These are phyloP conservation scores for Aechmea fasciata DNA, from an alignment of 176 grass and related monocot species.

Conservation along the genomic window DNA sequence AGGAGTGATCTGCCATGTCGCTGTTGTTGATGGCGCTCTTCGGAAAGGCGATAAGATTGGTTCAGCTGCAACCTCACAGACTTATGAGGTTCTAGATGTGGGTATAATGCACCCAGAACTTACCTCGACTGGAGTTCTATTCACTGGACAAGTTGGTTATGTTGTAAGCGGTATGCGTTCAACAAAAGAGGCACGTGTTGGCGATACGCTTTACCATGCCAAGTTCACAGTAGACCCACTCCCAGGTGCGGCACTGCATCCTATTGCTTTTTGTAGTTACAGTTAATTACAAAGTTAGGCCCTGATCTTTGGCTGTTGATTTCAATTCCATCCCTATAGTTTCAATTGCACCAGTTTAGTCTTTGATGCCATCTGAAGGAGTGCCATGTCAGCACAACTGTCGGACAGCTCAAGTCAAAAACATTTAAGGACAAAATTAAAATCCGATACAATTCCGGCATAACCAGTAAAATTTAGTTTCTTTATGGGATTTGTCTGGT, in stretches of 20 bases:
- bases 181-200: slow-evolving; percentile 90
- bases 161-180: slow-evolving; percentile 92
- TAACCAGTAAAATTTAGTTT: no score
- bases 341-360: no score
- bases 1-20: slow-evolving; percentile 98
- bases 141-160: slow-evolving; percentile 96
- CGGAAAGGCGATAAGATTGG: slow-evolving; percentile 91
- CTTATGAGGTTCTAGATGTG: slow-evolving; percentile 78
- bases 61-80: slow-evolving; percentile 60
- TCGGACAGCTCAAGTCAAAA: no score
- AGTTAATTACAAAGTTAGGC: not conserved
- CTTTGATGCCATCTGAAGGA: no score
- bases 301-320: not conserved
- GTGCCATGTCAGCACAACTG: no score
- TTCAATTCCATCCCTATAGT: no score
- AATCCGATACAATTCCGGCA: no score
- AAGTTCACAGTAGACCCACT: slow-evolving; percentile 60
- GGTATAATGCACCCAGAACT: slow-evolving; percentile 97
- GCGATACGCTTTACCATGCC: slow-evolving; percentile 79
- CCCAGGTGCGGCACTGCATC: slow-evolving; percentile 38
- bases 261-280: slow-evolving; percentile 3
- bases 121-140: slow-evolving; percentile 80
- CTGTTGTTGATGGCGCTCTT: slow-evolving; percentile 81
- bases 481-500: no score
- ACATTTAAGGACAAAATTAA: no score